Evolutionary conservation across 192 early-diverging fungal species (phyloP), one percentile per base, ranked within the genome.

Genomic region (Backusella sp.): DNA sequence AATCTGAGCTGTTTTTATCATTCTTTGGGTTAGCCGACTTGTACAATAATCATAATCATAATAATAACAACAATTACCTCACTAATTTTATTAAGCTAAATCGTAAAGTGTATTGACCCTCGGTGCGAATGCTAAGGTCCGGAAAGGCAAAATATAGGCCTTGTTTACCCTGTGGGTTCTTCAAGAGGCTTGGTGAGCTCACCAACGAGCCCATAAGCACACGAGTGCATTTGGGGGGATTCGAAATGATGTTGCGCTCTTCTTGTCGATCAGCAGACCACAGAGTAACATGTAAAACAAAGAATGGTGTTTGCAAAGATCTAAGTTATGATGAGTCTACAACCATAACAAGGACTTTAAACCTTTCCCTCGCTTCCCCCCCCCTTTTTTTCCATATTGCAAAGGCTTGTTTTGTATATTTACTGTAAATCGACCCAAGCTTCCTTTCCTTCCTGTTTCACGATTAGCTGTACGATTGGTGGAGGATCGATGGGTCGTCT

Each of bases 141-240:
- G 93, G 90, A 75, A 93, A 94, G 44, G 89, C 90, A 86, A 93
- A 94, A 74, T 91, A 93, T 72, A 90, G 90, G 0, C 92, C 93
- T 23, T 84, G 86, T 73, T 90, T 84, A 23, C 90, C 90, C 26
- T 88, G 59, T n/a, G 84, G 75, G 53, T 90, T 87, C 26, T 86
- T 84, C 32, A 91, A 68, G n/a, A 88, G 35, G 28, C 83, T 83
- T 5, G 90, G 88, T 6, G 90, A 91, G 7, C 86, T 87, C 1
- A 90, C 90, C 15, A 91, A 68, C 4, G 88, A 86, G 0, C 90
- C 90, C 88, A 91, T 89, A 41, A 91, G 73, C 9, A 91, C 88
- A 66, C 88, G 83, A 5, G 88, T 89, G 70, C 82, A 81, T 73
- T 88, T 89, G 11, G 90, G 88, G 30, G 88, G 86, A 35, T 87